Percentiles rank a stretch among this genome's conserved stretches.
Conservation (phyloP, 345 rosid genomes). For the Hevea brasiliensis region DNA sequence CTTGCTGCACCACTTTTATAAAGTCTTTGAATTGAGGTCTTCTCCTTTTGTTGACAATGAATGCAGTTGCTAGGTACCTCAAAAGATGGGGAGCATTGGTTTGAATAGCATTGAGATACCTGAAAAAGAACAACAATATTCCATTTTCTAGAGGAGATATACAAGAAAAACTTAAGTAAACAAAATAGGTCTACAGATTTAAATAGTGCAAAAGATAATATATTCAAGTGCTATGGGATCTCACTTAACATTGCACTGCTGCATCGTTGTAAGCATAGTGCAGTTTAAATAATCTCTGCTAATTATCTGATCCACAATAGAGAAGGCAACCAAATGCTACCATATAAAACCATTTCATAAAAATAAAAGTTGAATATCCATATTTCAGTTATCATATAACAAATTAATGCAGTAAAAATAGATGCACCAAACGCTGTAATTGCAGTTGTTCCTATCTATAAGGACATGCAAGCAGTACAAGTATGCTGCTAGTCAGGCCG, state of each 20-base stretch:
- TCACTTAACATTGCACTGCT: not conserved
- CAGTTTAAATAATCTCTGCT: not conserved
- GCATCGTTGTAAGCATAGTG: not conserved
- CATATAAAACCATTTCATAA: not conserved
- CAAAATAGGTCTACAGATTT: not conserved
- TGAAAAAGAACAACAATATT: constrained; percentile 16
- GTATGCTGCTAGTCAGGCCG: not conserved
- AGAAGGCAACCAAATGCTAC: not conserved
- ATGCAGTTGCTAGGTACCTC: constrained; percentile 95
- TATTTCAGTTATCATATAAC: not conserved
- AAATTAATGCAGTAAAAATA: not conserved
- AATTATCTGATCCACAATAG: not conserved
- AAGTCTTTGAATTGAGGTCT: constrained; percentile 92
- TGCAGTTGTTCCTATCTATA: not conserved
- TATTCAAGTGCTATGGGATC: not conserved
- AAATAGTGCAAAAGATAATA: not conserved
- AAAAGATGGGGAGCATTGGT: constrained; percentile 96
- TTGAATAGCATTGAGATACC: constrained; percentile 96
- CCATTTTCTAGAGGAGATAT: not conserved
- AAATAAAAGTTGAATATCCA: not conserved
- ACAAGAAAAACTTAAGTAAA: not conserved
- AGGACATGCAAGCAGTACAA: not conserved
- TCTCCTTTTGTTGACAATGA: constrained; percentile 94
- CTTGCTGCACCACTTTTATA: constrained; percentile 89
- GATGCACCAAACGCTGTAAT: not conserved